These are phyloP conservation scores for Pythium apleroticum DNA, from an alignment of 352 stramenopile species.

Conservation along the genomic window DNA sequence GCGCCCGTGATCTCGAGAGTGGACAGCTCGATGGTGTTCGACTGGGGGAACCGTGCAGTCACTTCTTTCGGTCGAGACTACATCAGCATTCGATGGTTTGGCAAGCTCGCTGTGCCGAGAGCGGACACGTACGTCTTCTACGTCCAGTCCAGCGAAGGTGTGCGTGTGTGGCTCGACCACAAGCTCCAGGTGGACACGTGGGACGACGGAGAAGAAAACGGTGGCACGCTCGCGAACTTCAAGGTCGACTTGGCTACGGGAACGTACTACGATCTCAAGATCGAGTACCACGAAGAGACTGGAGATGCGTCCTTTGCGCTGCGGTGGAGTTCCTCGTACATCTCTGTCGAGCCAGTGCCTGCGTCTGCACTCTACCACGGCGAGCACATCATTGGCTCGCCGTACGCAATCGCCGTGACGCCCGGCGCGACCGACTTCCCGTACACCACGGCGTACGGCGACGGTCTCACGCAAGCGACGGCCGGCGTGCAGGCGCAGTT, in stretches of 20 bases:
- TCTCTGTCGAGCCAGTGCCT: constrained; percentile 84
- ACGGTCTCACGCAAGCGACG: constrained; percentile 65
- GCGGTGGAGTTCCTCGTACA: constrained; percentile 92
- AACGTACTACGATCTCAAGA: constrained; percentile 91
- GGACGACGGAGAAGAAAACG: constrained; percentile 46
- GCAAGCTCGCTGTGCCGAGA: constrained; percentile 85
- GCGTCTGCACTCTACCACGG: constrained; percentile 79
- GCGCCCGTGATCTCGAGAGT: constrained; percentile 84
- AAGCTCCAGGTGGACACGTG: constrained; percentile 92
- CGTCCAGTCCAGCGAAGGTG: constrained; percentile 89
- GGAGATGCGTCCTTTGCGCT: constrained; percentile 87
- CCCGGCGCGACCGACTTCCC: constrained; percentile 95
- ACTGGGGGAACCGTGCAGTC: constrained; percentile 90
- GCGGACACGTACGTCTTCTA: constrained; percentile 94
- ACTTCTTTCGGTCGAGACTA: constrained; percentile 94
- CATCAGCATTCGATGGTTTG: constrained; percentile 93
- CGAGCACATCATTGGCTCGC: constrained; percentile 93
- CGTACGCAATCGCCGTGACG: constrained; percentile 87
- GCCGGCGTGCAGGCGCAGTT: constrained; percentile 90
- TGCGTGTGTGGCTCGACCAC: constrained; percentile 94
- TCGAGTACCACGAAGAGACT: constrained; percentile 95
- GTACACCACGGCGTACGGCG: constrained; percentile 90
- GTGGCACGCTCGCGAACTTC: constrained; percentile 64
- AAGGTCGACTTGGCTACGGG: constrained; percentile 59
- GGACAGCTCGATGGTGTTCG: constrained; percentile 84